Evolutionary conservation across 192 early-diverging fungal species (phyloP).

Genomic region (Spizellomyces punctatus): DNA sequence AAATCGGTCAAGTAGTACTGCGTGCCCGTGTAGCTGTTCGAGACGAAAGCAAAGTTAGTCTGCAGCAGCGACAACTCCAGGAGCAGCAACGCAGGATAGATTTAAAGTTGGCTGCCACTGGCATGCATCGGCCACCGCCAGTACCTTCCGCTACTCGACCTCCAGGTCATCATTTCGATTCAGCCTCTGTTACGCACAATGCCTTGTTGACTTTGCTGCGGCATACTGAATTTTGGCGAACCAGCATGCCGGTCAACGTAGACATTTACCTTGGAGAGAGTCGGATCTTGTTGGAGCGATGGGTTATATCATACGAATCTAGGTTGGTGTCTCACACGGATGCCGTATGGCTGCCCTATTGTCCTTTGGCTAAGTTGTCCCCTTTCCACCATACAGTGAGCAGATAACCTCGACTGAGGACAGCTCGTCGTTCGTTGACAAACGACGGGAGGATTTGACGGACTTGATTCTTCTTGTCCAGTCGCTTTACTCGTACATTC

Average conservation of each 20-base stretch:
- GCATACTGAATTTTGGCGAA: constrained; percentile 47
- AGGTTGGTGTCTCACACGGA: neutral
- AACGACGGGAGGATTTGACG: constrained; percentile 32
- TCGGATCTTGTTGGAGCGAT: constrained; percentile 46
- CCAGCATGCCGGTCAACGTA: constrained; percentile 44
- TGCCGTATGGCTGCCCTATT: too few relatives aligned
- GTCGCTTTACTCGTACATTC: constrained; percentile 56
- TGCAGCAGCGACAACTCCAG: neutral
- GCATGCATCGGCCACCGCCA: neutral
- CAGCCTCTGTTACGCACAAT: neutral
- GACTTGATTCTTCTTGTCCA: constrained; percentile 52
- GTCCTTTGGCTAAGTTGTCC: too few relatives aligned
- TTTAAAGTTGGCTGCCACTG: neutral
- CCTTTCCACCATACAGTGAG: constrained; percentile 6
- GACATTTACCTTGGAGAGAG: constrained; percentile 37
- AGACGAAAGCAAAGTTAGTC: neutral
- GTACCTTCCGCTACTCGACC: constrained; percentile 3
- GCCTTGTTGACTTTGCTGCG: constrained; percentile 11
- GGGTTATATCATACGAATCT: constrained; percentile 49
- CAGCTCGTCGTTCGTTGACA: neutral
- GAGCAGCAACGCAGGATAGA: neutral
- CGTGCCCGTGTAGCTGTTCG: constrained; percentile 25
- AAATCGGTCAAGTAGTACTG: constrained; percentile 41
- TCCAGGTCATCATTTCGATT: neutral
- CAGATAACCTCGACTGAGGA: constrained; percentile 3